A percentile compares a stretch with the other conserved stretches of the same genome.
phyloP scores from a whole-genome alignment of 2,329 filamentous ascomycete species.

The Nigrospora sphaerica region DNA sequence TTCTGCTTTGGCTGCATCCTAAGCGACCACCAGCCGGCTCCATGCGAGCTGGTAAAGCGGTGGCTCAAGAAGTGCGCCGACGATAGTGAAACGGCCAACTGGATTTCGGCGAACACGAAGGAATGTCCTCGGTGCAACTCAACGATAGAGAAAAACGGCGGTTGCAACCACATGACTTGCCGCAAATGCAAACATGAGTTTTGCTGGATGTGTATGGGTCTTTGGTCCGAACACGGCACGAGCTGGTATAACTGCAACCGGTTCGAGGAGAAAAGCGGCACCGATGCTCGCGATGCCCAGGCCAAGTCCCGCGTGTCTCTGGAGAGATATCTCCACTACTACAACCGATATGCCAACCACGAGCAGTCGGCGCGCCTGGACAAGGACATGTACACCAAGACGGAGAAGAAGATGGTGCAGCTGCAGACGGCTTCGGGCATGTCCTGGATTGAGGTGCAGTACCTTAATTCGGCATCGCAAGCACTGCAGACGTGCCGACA shows the following conservation, averaged over 20 bases:
- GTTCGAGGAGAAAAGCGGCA: conserved; percentile 91
- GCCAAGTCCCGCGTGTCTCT: conserved; percentile 83
- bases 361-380: conserved; percentile 95
- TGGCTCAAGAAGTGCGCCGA: conserved; percentile 99
- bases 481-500: conserved; percentile 95
- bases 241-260: conserved; percentile 99
- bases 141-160: conserved; percentile 92
- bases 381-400: conserved; percentile 92
- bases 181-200: conserved; percentile 38
- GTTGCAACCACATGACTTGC: conserved; percentile 34
- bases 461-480: conserved; percentile 86
- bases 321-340: conserved; percentile 97
- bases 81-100: conserved; percentile 96
- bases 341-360: conserved; percentile 98
- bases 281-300: conserved; percentile 85
- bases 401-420: conserved; percentile 98
- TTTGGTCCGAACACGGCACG: conserved; percentile 97
- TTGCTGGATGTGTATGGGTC: conserved; percentile 99
- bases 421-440: conserved; percentile 89
- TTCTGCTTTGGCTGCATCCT: conserved; percentile 96
- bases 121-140: conserved; percentile 95
- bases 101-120: conserved; percentile 98
- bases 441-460: conserved; percentile 99
- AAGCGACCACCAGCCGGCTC: conserved; percentile 86
- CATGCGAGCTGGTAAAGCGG: conserved; percentile 82